These are phyloP conservation scores for Amanita brunnescens DNA, from an alignment of 768 basidiomycete genomes.

Conservation along the genomic window DNA sequence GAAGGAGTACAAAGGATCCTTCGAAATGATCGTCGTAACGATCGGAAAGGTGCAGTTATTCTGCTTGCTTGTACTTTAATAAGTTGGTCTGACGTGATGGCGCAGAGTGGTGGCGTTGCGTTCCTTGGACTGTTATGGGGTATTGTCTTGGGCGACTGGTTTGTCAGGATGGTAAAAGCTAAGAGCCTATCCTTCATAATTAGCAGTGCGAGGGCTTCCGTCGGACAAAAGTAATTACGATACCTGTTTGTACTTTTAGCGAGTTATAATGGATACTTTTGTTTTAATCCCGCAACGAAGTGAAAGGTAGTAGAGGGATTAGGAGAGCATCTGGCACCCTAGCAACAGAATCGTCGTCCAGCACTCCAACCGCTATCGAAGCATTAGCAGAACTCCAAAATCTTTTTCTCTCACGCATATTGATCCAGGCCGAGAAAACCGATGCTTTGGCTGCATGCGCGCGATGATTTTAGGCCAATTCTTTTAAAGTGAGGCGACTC, in stretches of 20 bases:
- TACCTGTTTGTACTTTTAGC: background rate
- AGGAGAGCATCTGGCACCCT: conserved; percentile 28
- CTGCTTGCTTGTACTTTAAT: background rate
- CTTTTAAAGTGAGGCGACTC: no score
- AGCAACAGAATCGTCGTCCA: conserved; percentile 43
- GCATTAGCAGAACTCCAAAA: no score
- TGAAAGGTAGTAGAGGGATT: no score
- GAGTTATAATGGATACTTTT: background rate
- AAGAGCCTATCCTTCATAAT: conserved; percentile 16
- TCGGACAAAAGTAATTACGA: background rate
- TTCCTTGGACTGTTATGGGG: conserved; percentile 37
- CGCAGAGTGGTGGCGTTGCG: conserved; percentile 27
- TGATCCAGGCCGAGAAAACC: no score
- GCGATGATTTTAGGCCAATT: no score
- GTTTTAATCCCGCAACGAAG: no score
- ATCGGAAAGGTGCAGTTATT: conserved; percentile 33
- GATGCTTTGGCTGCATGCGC: no score
- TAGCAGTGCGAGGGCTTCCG: conserved; percentile 4
- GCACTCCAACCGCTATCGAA: no score
- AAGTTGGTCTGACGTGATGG: background rate
- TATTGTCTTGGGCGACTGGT: conserved; percentile 35
- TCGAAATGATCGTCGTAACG: conserved; percentile 46
- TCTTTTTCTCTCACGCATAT: no score
- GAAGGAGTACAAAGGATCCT: conserved; percentile 38
- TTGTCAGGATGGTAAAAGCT: conserved; percentile 22